These are phyloP conservation scores for Chlorella ohadii DNA, from an alignment of 139 green algal genomes.

Conservation along the genomic window DNA sequence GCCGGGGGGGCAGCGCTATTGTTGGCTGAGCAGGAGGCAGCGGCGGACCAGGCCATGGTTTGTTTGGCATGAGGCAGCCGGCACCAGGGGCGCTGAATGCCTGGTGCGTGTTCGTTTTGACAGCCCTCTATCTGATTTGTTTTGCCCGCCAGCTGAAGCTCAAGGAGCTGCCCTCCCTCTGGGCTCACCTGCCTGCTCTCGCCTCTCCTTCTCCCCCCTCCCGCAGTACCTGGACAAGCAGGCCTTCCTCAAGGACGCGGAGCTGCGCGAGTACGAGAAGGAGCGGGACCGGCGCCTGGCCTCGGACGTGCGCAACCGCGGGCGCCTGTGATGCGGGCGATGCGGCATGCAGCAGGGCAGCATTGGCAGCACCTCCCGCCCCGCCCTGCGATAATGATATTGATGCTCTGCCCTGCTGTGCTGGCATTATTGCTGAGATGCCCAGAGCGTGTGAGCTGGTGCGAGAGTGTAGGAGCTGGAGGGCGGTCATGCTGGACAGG, in stretches of 20 bases:
- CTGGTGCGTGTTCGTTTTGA: too few species aligned
- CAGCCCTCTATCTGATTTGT: too few species aligned
- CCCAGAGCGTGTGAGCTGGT: background rate
- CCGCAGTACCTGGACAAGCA: slow-evolving; percentile 83
- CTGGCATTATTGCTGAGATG: background rate
- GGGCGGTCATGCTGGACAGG: too few species aligned
- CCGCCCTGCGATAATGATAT: background rate
- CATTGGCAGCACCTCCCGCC: background rate
- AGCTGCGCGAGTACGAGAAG: slow-evolving; percentile 88
- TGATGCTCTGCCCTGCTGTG: background rate
- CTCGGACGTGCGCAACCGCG: slow-evolving; percentile 66
- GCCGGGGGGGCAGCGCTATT: background rate
- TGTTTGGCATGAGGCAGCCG: too few species aligned
- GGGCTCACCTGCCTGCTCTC: too few species aligned
- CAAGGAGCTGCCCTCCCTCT: too few species aligned
- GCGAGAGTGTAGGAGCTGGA: background rate
- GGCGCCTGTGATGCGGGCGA: slow-evolving; percentile 38
- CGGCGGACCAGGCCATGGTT: too few species aligned
- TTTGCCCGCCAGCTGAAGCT: background rate
- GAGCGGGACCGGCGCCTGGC: slow-evolving; percentile 81
- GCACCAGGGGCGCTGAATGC: too few species aligned
- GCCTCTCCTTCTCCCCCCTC: background rate
- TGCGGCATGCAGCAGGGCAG: background rate
- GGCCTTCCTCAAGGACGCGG: slow-evolving; percentile 86
- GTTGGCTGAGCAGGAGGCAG: background rate